Evolutionary conservation across 805 yeast species (phyloP), one percentile per base, ranked within the genome.

Genomic region (Wickerhamomyces strasburgensis): DNA sequence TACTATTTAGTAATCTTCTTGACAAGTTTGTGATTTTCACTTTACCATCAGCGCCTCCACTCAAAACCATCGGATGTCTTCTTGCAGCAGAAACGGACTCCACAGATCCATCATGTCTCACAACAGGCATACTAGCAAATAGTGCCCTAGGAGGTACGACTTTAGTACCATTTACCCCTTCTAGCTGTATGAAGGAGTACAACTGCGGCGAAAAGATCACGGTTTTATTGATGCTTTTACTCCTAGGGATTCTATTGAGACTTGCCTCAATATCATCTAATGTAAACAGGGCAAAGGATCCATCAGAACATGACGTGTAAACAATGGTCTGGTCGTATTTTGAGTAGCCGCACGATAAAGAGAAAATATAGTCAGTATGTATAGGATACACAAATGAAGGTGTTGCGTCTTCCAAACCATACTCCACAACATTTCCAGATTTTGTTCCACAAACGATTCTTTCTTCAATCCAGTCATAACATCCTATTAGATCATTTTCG

Each of bases 401-500:
- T 1, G 37, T 15, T 2, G 31, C 23, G 3, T 48, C 42, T 1
- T 46, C 40, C 6, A 57, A 57, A 3, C 47, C 27, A 40, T 68
- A 79, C 49, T 80, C 87, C 0, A 77, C 78, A 8, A 83, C 57
- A 21, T 61, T 62, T 0, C 93, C 93, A 36, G 73, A 70, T 3
- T 65, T 55, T 5, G 75, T 68, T 0, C 89, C 90, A 21, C 76
- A 73, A 2, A 80, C 53, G 2, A 83, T 53, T 10, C 52, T 61
- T 3, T 62, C 59, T 5, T 63, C 23, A 5, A 74, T 28, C 58
- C 72, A 73, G 43, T 72, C 78, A 43, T 63, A 70, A 25, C 73
- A 56, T 1, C 78, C 67, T 5, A 80, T 70, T 28, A 48, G 29
- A 24, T 54, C 49, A 15, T 52, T 54, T 1, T 52, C 49, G 3